A percentile compares a stretch with the other conserved stretches of the same genome.
These are phyloP conservation scores for Cyclocybe aegerita DNA, from an alignment of 768 basidiomycete species.

Conservation along the genomic window DNA sequence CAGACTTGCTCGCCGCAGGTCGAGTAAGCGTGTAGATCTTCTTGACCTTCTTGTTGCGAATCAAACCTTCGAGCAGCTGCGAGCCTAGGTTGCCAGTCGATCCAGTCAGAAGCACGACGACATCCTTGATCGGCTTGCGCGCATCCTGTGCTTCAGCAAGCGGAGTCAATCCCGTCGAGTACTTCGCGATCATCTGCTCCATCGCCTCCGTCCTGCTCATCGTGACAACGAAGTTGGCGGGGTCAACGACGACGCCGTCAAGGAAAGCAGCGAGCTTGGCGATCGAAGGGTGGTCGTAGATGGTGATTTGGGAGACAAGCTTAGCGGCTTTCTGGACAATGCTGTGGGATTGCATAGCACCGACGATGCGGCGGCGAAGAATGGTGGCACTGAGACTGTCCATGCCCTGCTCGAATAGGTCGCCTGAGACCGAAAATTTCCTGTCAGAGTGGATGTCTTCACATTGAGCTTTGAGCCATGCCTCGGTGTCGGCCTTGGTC, in stretches of 20 bases:
- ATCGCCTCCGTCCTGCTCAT: slow-evolving; percentile 15
- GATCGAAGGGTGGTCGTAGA: slow-evolving; percentile 19
- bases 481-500: slow-evolving; percentile 5
- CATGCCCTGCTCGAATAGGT: slow-evolving; percentile 21
- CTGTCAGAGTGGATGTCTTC: slow-evolving; percentile 11
- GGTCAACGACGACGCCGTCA: slow-evolving; percentile 11
- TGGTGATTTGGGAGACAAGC: slow-evolving; percentile 13
- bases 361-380: slow-evolving; percentile 18
- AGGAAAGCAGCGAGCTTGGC: slow-evolving; percentile 17
- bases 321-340: slow-evolving; percentile 8
- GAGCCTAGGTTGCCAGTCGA: slow-evolving; percentile 6
- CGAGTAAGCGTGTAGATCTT: slow-evolving; percentile 34
- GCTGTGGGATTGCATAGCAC: slow-evolving; percentile 15
- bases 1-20: slow-evolving; percentile 9
- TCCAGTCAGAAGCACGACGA: not conserved
- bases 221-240: slow-evolving; percentile 5
- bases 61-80: not conserved
- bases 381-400: slow-evolving; percentile 23
- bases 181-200: slow-evolving; percentile 19
- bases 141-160: not conserved
- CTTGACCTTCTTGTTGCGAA: slow-evolving; percentile 10
- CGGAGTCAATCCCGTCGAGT: slow-evolving; percentile 5
- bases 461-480: slow-evolving; percentile 17
- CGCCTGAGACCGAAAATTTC: slow-evolving; percentile 3
- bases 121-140: not conserved